A percentile compares a stretch with the other conserved stretches of the same genome.
Conservation (phyloP, 202 grass and related monocot genomes). For the Schoenoplectus triqueter region DNA sequence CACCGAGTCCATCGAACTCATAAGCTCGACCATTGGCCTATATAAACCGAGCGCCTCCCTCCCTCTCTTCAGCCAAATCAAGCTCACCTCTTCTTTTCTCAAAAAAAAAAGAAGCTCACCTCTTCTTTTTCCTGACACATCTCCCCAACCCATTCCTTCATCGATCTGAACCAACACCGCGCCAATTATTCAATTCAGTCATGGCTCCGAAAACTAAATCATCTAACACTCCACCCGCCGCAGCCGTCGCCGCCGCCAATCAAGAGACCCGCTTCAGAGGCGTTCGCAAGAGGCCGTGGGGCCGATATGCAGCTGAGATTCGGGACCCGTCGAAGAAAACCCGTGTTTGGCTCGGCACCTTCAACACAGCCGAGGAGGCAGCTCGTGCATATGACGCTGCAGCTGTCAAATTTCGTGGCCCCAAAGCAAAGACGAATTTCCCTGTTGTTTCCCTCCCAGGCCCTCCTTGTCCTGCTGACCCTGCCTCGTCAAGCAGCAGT, state of each 20-base stretch:
- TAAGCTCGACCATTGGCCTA: neutral
- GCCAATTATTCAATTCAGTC: neutral
- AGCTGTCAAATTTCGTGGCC: constrained; percentile 72
- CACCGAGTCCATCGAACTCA: neutral
- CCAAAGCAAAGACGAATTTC: constrained; percentile 89
- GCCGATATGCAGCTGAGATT: constrained; percentile 83
- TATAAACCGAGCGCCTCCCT: neutral
- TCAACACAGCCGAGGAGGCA: constrained; percentile 88
- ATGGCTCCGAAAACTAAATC: constrained; percentile 62
- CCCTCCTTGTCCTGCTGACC: constrained; percentile 4
- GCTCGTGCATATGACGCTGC: constrained; percentile 86
- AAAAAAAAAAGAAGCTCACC: too few species aligned
- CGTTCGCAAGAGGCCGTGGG: constrained; percentile 82
- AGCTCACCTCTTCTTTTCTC: neutral
- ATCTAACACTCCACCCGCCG: neutral
- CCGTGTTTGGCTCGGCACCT: constrained; percentile 96
- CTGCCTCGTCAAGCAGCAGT: constrained; percentile 62
- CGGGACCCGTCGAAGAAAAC: constrained; percentile 68
- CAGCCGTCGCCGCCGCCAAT: neutral
- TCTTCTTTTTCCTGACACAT: neutral
- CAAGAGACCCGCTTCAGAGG: constrained; percentile 73
- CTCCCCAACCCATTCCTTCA: neutral
- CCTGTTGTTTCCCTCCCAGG: constrained; percentile 37
- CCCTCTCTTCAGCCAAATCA: neutral
- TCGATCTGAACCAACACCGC: neutral